Percentiles rank a stretch among this genome's conserved stretches.
These are phyloP conservation scores for Hortiboletus campestris DNA, from an alignment of 768 basidiomycete species.

Conservation along the genomic window DNA sequence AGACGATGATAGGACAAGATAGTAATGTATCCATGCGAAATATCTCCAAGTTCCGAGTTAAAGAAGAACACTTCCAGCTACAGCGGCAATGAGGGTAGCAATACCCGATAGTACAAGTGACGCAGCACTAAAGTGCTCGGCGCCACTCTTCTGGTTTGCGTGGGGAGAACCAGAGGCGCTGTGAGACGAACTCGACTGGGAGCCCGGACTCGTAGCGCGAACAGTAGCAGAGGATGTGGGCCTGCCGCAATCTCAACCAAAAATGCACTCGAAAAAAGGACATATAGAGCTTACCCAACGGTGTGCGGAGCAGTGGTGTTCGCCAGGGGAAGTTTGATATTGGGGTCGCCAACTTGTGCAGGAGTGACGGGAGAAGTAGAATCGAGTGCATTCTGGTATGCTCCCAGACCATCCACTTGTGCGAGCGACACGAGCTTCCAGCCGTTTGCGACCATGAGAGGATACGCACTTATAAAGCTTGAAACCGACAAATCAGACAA, in stretches of 20 bases:
- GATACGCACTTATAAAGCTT: slow-evolving; percentile 66
- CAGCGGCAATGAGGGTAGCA: slow-evolving; percentile 21
- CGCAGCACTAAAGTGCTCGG: slow-evolving; percentile 22
- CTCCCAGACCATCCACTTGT: slow-evolving; percentile 36
- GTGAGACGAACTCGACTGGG: slow-evolving; percentile 12
- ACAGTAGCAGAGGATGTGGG: neutral
- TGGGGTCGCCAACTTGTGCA: slow-evolving; percentile 21
- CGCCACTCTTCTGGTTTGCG: slow-evolving; percentile 35
- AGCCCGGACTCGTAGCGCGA: neutral
- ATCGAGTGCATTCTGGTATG: slow-evolving; percentile 49
- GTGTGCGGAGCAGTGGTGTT: slow-evolving; percentile 6
- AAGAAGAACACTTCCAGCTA: slow-evolving; percentile 23
- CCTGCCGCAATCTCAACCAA: slow-evolving; percentile 6
- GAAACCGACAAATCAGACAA: slow-evolving; percentile 54
- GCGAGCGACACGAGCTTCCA: slow-evolving; percentile 70
- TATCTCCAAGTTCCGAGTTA: slow-evolving; percentile 2
- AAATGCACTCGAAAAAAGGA: neutral
- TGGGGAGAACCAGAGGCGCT: slow-evolving; percentile 21
- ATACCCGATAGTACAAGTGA: slow-evolving; percentile 26
- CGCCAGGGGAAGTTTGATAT: slow-evolving; percentile 14
- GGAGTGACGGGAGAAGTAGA: slow-evolving; percentile 26
- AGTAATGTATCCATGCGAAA: slow-evolving; percentile 12
- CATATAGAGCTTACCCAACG: slow-evolving; percentile 4
- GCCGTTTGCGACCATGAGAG: slow-evolving; percentile 59
- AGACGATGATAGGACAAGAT: neutral